Evolutionary conservation across 2,329 filamentous ascomycete species (phyloP), one percentile per base, ranked within the genome.

Genomic region (Colletotrichum lentis): DNA sequence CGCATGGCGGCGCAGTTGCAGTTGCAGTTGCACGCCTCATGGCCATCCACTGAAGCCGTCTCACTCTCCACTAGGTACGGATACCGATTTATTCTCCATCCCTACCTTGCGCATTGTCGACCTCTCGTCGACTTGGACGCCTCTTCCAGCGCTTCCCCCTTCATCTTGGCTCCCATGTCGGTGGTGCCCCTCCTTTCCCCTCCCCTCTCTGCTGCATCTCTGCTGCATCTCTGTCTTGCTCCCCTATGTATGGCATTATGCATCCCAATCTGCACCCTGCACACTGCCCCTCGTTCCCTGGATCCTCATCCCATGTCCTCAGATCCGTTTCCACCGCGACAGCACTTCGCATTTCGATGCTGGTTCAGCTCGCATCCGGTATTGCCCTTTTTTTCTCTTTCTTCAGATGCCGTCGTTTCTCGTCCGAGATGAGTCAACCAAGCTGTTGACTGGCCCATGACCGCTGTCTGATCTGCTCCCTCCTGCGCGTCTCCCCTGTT

Each of bases 1-100:
- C 74, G 77, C 77, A 81, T 78, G 75, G 81, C 79, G 80, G 80
- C 80, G 81, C 81, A 73, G 78, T 76, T 76, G 72, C 72, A 50
- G 78, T 76, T 76, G 72, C 72, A 50, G 73, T 73, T 76, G 70
- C 70, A 73, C 60, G 64, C 64, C 54, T 64, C 56, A 47, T 41
- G 64, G 65, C 62, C 59, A 69, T 62, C 62, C 59, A 70, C 60
- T 53, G 39, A 69, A 68, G 64, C 59, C 43, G 56, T 62, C 35
- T 43, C 53, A 56, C 49, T 58, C 53, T 59, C 55, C 31, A 35
- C 31, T 35, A 35, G 31, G 31, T 35, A 35, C 31, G 31, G 31
- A 35, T 35, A 35, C 31, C 31, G 31, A 35, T 35, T 35, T 35
- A 7, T 35, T 35, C 31, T 35, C 31, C 31, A 35, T 35, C 31